Evolutionary conservation across 768 basidiomycete genomes (phyloP), one percentile per base, ranked within the genome.

Genomic region (Sarcomyxa edulis): DNA sequence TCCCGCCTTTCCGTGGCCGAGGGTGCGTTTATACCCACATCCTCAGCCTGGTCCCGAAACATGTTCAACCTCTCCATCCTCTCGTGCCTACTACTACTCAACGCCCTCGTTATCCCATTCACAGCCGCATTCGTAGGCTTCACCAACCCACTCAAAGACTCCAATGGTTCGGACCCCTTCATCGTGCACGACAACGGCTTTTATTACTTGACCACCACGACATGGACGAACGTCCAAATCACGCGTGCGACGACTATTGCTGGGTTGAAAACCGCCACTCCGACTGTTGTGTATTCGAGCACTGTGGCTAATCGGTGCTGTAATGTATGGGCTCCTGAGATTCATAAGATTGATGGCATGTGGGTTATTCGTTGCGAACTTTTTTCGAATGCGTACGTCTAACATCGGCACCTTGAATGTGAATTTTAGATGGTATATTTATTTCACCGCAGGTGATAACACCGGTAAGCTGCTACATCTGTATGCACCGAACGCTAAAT

Each of bases 181-280:
- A 55, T 58, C 53, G 56, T 55, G 31, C 7, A 48, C 36, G 48
- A 55, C 37, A 49, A 58, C 35, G 58, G 58, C n/a, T 60, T 50
- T 36, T 60, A 58, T 29, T 60, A 60, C 26, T 37, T 60, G 15
- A 58, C 58, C 1, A 43, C 52, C 6, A 59, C 58, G 8, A 60
- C 58, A 2, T 58, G 58, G 58, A 48, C 47, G 4, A 57, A 60
- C 27, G 55, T 59, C 31, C 50, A 57, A 39, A 50, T 59, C 25
- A 57, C 55, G 7, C 50, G 58, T 5, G 57, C 55, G 14, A 55
- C 55, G 4, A 59, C 53, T 14, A 46, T 59, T 16, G 48, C 26
- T 6, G 65, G 63, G 21, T 48, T 65, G 38, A 65, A 60, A 32
- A 66, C 54, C 4, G 63, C 60, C 3, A 58, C 54, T 1, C 57